Conservation (phyloP, 2,329 filamentous ascomycete species). For the Aspergillus alliaceus region DNA sequence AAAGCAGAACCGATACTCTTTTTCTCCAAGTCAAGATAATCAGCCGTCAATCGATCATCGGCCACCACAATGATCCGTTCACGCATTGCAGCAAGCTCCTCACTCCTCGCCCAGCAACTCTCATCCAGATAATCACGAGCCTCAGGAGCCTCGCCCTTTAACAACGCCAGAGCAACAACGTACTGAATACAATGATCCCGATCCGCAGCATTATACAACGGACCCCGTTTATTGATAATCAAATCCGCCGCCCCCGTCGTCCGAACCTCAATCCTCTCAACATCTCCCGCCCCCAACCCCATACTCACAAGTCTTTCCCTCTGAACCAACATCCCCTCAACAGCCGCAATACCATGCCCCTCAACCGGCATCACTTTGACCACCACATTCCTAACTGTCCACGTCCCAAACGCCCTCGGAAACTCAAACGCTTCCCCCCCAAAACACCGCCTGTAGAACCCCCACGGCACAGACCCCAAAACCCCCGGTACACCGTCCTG, state of each 20-base stretch:
- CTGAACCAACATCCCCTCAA: conserved; percentile 32
- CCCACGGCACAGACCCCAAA: conserved; percentile 35
- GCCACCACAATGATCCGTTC: conserved; percentile 24
- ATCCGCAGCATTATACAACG: conserved; percentile 32
- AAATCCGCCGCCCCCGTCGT: conserved; percentile 29
- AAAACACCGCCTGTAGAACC: conserved; percentile 33
- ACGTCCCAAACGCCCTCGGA: conserved; percentile 18
- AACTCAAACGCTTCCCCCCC: conserved; percentile 19
- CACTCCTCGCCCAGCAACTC: conserved; percentile 23
- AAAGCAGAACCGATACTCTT: conserved; percentile 29
- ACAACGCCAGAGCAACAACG: conserved; percentile 31
- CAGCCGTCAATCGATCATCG: conserved; percentile 29
- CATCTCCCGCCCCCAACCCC: conserved; percentile 18
- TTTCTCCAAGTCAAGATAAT: conserved; percentile 30
- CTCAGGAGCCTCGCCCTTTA: conserved; percentile 29
- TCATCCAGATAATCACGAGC: conserved; percentile 29
- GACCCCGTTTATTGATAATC: conserved; percentile 35
- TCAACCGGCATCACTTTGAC: conserved; percentile 32
- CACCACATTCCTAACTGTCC: conserved; percentile 24
- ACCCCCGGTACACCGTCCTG: conserved; percentile 31
- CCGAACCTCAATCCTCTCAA: conserved; percentile 28
- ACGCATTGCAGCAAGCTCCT: conserved; percentile 23
- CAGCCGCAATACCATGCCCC: conserved; percentile 34
- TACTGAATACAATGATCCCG: conserved; percentile 40
- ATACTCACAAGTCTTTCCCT: conserved; percentile 8